Evolutionary conservation across 202 grass and related monocot genomes (phyloP).

Genomic region (Brachypodium distachyon): DNA sequence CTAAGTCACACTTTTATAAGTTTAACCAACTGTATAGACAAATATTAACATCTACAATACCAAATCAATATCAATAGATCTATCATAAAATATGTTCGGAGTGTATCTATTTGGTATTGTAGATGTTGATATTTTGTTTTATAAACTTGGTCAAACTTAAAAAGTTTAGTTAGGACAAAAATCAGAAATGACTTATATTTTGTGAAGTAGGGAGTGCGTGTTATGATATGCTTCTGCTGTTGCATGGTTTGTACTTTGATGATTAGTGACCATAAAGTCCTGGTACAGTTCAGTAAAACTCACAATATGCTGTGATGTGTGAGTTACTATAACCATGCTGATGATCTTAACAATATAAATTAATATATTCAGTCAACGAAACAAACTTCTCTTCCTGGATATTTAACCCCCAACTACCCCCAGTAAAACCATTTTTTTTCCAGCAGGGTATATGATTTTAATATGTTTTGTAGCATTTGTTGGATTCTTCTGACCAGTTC

Average conservation of each 20-base stretch:
- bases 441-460: background rate
- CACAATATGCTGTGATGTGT: background rate
- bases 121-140: no score
- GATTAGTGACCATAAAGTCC: background rate
- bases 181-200: no score
- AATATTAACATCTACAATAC: no score
- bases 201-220: no score
- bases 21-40: no score
- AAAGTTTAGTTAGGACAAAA: no score
- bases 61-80: no score
- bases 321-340: background rate
- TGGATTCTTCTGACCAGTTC: background rate
- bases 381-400: background rate
- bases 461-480: background rate
- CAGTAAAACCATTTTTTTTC: background rate
- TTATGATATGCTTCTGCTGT: background rate
- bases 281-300: background rate
- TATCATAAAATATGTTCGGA: no score
- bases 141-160: no score
- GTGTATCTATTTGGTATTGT: no score
- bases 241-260: background rate
- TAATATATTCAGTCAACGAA: background rate
- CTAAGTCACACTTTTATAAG: no score
- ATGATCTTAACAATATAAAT: background rate
- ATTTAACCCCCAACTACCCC: background rate